Evolutionary conservation across 345 rosid species (phyloP).

Genomic region (Citrus maxima): DNA sequence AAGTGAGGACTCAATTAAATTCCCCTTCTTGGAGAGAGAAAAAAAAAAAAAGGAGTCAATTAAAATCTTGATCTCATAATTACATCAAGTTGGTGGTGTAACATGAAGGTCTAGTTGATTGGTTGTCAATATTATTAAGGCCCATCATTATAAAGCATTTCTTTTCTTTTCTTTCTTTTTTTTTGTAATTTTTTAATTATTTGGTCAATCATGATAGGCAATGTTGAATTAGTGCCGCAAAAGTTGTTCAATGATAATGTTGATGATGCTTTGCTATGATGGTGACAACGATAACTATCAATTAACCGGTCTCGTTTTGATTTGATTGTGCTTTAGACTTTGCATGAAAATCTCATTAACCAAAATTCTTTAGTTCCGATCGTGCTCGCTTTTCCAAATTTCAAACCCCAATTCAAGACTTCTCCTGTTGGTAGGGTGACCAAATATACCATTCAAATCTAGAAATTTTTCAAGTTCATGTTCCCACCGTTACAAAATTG

Average conservation of each 20-base stretch:
- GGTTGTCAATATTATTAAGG: slow-evolving; percentile 23
- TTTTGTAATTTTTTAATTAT: not conserved
- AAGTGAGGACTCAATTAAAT: not conserved
- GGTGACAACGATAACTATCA: not conserved
- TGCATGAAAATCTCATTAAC: not conserved
- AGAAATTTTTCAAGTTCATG: too few relatives aligned
- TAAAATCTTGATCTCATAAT: slow-evolving; percentile 13
- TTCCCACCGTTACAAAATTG: too few relatives aligned
- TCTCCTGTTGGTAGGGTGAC: not conserved
- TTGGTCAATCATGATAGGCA: slow-evolving; percentile 9
- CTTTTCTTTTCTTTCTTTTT: too few relatives aligned
- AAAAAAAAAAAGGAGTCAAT: not conserved
- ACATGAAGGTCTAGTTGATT: slow-evolving; percentile 12
- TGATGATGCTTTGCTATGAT: slow-evolving; percentile 20
- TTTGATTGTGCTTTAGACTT: slow-evolving; percentile 21
- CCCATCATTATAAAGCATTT: not conserved
- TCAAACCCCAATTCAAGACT: not conserved
- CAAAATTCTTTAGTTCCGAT: not conserved
- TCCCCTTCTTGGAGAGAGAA: too few relatives aligned
- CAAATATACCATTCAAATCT: not conserved
- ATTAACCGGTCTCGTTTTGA: not conserved
- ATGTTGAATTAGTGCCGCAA: not conserved
- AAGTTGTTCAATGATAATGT: slow-evolving; percentile 2
- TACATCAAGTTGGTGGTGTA: not conserved
- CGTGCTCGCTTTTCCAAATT: not conserved